A percentile compares a stretch with the other conserved stretches of the same genome.
Conservation (phyloP, 805 yeast genomes). For the Metschnikowia corniflorae region DNA sequence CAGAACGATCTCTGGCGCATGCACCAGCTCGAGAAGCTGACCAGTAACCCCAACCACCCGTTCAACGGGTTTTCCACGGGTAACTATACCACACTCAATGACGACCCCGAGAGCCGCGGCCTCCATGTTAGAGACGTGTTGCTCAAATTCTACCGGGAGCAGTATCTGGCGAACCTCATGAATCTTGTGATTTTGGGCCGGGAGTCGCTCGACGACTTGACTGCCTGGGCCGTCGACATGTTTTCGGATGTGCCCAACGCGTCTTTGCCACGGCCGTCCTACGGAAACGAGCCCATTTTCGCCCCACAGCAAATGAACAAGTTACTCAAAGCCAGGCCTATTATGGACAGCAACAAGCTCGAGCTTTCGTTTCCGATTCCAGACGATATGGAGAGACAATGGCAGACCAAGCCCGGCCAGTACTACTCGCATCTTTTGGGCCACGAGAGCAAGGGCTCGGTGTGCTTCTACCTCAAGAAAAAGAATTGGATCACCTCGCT, state of each 20-base stretch:
- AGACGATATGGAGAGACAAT: constrained; percentile 55
- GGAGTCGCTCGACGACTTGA: constrained; percentile 68
- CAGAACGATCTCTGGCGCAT: constrained; percentile 89
- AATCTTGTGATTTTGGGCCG: constrained; percentile 80
- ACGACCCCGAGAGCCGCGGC: constrained; percentile 55
- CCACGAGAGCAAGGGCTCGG: constrained; percentile 88
- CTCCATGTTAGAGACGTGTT: constrained; percentile 78
- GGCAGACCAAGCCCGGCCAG: constrained; percentile 67
- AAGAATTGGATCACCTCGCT: constrained; percentile 76
- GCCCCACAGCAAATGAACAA: constrained; percentile 47
- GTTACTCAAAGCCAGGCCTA: constrained; percentile 68
- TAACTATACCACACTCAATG: constrained; percentile 69
- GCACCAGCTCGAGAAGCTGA: constrained; percentile 75
- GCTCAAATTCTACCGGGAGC: constrained; percentile 64
- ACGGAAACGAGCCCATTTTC: constrained; percentile 45
- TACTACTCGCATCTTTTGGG: constrained; percentile 83
- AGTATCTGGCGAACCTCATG: constrained; percentile 87
- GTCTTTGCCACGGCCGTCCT: constrained; percentile 42
- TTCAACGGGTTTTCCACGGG: constrained; percentile 89
- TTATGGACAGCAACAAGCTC: constrained; percentile 70
- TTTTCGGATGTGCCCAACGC: constrained; percentile 63
- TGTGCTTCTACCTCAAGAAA: constrained; percentile 63
- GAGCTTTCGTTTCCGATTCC: constrained; percentile 73
- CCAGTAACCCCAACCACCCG: constrained; percentile 76
- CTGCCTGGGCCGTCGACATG: constrained; percentile 63